These are phyloP conservation scores for Binderoboletus segoi DNA, from an alignment of 1,284 basidiomycete genomes.

Conservation along the genomic window DNA sequence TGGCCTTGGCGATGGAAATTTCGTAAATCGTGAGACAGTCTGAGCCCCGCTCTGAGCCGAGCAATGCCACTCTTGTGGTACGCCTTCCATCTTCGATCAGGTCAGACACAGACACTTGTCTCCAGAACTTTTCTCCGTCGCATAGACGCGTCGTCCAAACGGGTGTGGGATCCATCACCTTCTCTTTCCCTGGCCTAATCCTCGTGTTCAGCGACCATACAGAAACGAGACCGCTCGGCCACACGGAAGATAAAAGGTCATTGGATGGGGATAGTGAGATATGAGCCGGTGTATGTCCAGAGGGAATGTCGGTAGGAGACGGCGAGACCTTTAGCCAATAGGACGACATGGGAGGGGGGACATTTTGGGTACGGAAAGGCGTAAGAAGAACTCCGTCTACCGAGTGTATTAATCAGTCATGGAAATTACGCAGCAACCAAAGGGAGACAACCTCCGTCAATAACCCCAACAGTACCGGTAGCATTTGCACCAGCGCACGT, in stretches of 20 bases:
- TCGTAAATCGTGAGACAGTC: slow-evolving; percentile 25
- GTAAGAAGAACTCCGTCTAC: slow-evolving; percentile 81
- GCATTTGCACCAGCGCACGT: slow-evolving; percentile 76
- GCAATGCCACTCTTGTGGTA: slow-evolving; percentile 13
- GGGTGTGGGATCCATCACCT: slow-evolving; percentile 60
- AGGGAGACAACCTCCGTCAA: slow-evolving; percentile 79
- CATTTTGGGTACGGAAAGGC: slow-evolving; percentile 91
- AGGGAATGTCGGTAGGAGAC: slow-evolving; percentile 10
- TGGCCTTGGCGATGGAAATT: slow-evolving; percentile 7
- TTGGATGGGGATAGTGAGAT: slow-evolving; percentile 59
- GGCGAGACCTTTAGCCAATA: slow-evolving; percentile 53
- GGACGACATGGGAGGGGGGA: slow-evolving; percentile 95
- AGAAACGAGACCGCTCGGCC: slow-evolving; percentile 64
- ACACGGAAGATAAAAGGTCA: slow-evolving; percentile 71
- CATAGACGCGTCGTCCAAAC: slow-evolving; percentile 48
- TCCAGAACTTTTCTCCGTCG: slow-evolving; percentile 28
- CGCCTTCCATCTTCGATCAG: slow-evolving; percentile 5
- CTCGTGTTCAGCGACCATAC: slow-evolving; percentile 73
- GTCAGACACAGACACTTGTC: slow-evolving; percentile 43
- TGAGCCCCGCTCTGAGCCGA: slow-evolving; percentile 22
- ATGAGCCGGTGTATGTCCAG: slow-evolving; percentile 55
- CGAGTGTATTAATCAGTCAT: slow-evolving; percentile 2
- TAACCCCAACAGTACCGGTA: slow-evolving; percentile 85
- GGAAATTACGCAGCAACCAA: slow-evolving; percentile 38
- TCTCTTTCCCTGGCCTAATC: slow-evolving; percentile 61